These are phyloP conservation scores for Thermochaetoides thermophila DNA, from an alignment of 495 filamentous ascomycete species.

Conservation along the genomic window DNA sequence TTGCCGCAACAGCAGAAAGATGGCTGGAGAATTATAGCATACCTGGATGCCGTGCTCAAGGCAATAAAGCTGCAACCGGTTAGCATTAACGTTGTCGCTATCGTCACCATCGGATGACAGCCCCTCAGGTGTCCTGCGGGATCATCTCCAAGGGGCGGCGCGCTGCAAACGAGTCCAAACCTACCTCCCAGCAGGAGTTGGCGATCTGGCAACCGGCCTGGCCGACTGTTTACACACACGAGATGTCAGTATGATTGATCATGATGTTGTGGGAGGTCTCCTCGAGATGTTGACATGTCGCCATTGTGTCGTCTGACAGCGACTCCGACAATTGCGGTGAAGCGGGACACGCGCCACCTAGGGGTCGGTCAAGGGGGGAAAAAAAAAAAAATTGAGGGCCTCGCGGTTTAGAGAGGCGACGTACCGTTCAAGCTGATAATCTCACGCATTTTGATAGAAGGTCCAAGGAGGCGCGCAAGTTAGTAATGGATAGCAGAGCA, in stretches of 20 bases:
- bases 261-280: too few relatives aligned
- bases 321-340: constrained; percentile 16
- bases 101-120: too few relatives aligned
- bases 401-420: constrained; percentile 29
- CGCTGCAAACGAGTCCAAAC: constrained; percentile 19
- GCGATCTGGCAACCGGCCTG: constrained; percentile 99
- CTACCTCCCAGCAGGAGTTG: constrained; percentile 99
- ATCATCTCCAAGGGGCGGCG: constrained; percentile 1
- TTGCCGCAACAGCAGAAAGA: neutral
- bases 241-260: constrained; percentile 25
- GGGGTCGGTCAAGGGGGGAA: neutral
- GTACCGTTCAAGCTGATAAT: constrained; percentile 98
- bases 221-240: constrained; percentile 59
- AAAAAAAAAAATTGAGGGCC: constrained; percentile 5
- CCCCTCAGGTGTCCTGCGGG: neutral
- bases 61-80: constrained; percentile 95
- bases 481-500: constrained; percentile 9
- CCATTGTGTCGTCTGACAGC: too few relatives aligned
- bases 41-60: constrained; percentile 99
- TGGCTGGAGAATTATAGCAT: constrained; percentile 21
- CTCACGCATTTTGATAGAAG: constrained; percentile 74
- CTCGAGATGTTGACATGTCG: too few relatives aligned
- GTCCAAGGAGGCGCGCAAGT: constrained; percentile 5
- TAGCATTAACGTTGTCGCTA: too few relatives aligned
- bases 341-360: constrained; percentile 18